Conservation (phyloP, 106 monocot species). For the Chionographis japonica region DNA sequence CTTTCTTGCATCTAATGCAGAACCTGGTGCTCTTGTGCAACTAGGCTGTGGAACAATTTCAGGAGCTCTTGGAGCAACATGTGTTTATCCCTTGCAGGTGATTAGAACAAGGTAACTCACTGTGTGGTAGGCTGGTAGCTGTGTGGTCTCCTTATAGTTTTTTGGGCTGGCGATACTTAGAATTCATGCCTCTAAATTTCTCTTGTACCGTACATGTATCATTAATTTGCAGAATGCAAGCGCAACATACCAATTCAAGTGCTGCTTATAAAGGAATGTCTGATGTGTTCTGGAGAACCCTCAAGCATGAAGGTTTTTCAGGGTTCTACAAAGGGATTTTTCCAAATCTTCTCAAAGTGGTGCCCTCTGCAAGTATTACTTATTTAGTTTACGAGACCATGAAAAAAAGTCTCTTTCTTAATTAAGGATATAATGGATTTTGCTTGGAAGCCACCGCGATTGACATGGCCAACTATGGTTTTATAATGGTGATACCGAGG, state of each 20-base stretch:
- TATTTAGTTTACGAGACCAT: constrained; percentile 85
- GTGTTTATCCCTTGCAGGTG: constrained; percentile 97
- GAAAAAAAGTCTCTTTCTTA: constrained; percentile 79
- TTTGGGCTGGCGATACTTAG: not conserved
- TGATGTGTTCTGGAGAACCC: constrained; percentile 84
- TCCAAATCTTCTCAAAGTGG: constrained; percentile 93
- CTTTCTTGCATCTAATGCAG: constrained; percentile 25
- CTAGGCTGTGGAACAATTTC: constrained; percentile 94
- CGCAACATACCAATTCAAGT: constrained; percentile 39
- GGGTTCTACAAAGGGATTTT: constrained; percentile 95
- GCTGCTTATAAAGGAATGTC: constrained; percentile 70
- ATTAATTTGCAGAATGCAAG: constrained; percentile 74
- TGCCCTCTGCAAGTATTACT: constrained; percentile 93
- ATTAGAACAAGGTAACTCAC: constrained; percentile 78
- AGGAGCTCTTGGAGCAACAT: constrained; percentile 87
- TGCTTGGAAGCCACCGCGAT: constrained; percentile 12
- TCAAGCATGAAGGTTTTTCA: constrained; percentile 58
- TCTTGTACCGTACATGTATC: not conserved
- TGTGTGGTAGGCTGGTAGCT: not conserved
- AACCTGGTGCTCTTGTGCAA: constrained; percentile 85
- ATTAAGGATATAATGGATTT: constrained; percentile 35
- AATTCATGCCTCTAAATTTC: too few species aligned
- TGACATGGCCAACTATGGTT: constrained; percentile 50
- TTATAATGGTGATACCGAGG: constrained; percentile 35
- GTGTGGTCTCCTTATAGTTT: not conserved